Conservation (phyloP, 2,329 filamentous ascomycete genomes). For the Phialophora verrucosa region DNA sequence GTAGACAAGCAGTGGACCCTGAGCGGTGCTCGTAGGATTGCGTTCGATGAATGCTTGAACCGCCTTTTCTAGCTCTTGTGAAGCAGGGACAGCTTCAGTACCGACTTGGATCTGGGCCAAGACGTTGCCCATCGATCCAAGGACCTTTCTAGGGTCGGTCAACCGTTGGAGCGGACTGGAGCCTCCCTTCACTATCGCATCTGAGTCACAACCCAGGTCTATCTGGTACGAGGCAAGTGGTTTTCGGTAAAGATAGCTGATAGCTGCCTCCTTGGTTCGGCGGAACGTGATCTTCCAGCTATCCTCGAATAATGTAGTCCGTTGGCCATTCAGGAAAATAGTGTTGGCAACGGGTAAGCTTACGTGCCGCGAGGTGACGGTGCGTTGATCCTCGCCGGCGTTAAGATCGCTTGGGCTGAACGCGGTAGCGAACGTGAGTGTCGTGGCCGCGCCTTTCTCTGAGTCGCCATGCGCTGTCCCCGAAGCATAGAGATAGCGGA, state of each 20-base stretch:
- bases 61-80: conserved; percentile 37
- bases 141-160: conserved; percentile 33
- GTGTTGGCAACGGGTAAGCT: conserved; percentile 37
- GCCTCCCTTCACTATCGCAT: conserved; percentile 13
- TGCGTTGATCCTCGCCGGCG: background rate
- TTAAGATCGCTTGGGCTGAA: background rate
- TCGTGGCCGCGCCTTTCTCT: background rate
- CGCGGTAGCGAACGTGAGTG: conserved; percentile 13
- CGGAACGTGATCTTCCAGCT: conserved; percentile 21
- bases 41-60: conserved; percentile 21
- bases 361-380: conserved; percentile 6
- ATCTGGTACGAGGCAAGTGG: conserved; percentile 16
- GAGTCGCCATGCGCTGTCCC: background rate
- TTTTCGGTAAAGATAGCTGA: conserved; percentile 9
- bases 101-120: conserved; percentile 35
- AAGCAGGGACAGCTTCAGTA: conserved; percentile 32
- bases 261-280: background rate
- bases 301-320: conserved; percentile 33
- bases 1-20: conserved; percentile 29
- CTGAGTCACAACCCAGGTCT: conserved; percentile 9
- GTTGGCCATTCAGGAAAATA: conserved; percentile 37
- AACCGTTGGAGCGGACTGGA: conserved; percentile 29
- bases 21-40: conserved; percentile 14
- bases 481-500: background rate
- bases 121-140: conserved; percentile 39